phyloP scores from a whole-genome alignment of 352 stramenopile genomes.

The Pythium sukuiense region DNA sequence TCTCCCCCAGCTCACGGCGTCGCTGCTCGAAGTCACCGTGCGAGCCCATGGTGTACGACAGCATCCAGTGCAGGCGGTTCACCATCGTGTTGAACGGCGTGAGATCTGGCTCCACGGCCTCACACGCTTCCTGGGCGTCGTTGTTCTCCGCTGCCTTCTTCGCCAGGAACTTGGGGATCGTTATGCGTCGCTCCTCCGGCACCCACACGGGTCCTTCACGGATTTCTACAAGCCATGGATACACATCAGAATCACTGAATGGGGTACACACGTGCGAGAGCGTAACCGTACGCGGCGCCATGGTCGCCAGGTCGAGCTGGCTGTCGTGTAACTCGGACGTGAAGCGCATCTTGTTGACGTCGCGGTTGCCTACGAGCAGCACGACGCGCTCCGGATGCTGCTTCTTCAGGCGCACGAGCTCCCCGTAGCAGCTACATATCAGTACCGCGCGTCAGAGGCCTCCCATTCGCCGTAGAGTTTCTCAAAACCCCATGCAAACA shows the following conservation, averaged over 20 bases:
- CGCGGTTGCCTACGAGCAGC: conserved; percentile 92
- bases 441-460: neutral
- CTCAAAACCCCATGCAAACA: neutral
- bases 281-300: conserved; percentile 48
- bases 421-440: conserved; percentile 58
- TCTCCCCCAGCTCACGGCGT: conserved; percentile 63
- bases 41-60: conserved; percentile 90
- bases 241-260: neutral
- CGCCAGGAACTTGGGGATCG: conserved; percentile 46
- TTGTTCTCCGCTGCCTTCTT: conserved; percentile 18
- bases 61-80: conserved; percentile 89
- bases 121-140: neutral
- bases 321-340: conserved; percentile 80
- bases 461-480: neutral
- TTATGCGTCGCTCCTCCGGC: conserved; percentile 51
- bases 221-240: conserved; percentile 45
- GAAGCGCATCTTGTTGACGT: conserved; percentile 93
- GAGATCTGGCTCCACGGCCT: conserved; percentile 16
- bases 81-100: conserved; percentile 65
- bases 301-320: conserved; percentile 64
- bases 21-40: conserved; percentile 90
- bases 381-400: conserved; percentile 86
- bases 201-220: conserved; percentile 71
- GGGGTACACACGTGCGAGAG: neutral
- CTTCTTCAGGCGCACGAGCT: conserved; percentile 87